phyloP scores from a whole-genome alignment of 805 yeast species.

The Zygotorulaspora chibaensis region DNA sequence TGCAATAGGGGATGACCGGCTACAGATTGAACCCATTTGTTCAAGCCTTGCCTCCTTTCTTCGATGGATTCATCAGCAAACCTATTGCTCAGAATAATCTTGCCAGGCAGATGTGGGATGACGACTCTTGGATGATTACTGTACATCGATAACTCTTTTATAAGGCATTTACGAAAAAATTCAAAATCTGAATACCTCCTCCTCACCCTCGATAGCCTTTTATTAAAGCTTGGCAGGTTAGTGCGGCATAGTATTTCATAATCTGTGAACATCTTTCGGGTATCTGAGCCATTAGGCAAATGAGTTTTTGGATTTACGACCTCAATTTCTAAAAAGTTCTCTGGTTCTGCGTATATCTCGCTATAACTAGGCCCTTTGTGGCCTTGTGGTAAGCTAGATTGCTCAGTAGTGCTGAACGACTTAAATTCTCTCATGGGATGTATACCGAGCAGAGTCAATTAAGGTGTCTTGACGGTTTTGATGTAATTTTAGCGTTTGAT shows the following conservation, averaged over 20 bases:
- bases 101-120: constrained; percentile 89
- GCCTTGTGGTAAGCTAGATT: constrained; percentile 21
- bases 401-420: constrained; percentile 29
- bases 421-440: constrained; percentile 25
- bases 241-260: constrained; percentile 88
- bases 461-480: not conserved
- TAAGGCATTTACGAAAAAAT: constrained; percentile 65
- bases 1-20: constrained; percentile 93
- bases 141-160: constrained; percentile 57
- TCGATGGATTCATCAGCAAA: constrained; percentile 82
- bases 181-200: constrained; percentile 91
- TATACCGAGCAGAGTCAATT: constrained; percentile 2
- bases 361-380: constrained; percentile 57
- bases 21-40: constrained; percentile 69
- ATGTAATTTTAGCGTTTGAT: not conserved
- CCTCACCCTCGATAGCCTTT: constrained; percentile 61
- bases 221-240: constrained; percentile 81
- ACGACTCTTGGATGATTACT: constrained; percentile 50
- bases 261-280: constrained; percentile 73
- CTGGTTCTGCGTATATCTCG: constrained; percentile 91
- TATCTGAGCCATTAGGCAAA: constrained; percentile 36
- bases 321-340: constrained; percentile 87
- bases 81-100: constrained; percentile 62
- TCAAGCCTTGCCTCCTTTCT: constrained; percentile 76
- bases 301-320: constrained; percentile 43